Conservation (phyloP, 257 asterid genomes). For the Solanum lignicaule region DNA sequence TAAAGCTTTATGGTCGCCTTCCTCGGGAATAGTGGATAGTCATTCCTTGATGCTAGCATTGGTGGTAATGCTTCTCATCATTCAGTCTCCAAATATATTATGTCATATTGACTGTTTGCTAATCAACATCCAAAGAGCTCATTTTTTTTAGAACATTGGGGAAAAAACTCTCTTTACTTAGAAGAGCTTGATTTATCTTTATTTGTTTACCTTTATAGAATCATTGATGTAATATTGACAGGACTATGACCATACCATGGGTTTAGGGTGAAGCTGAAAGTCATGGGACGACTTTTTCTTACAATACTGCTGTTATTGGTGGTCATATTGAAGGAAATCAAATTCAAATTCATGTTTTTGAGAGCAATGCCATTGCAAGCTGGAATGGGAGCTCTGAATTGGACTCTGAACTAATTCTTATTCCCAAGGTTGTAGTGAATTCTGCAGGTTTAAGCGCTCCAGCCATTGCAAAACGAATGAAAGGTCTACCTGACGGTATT, state of each 20-base stretch:
- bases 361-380: constrained; percentile 33
- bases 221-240: constrained; percentile 34
- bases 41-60: constrained; percentile 71
- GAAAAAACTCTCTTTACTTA: neutral
- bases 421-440: constrained; percentile 62
- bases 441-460: constrained; percentile 76
- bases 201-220: constrained; percentile 19
- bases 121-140: neutral
- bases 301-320: constrained; percentile 56
- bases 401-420: constrained; percentile 53
- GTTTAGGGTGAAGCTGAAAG: constrained; percentile 90
- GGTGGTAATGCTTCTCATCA: constrained; percentile 32
- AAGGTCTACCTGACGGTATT: constrained; percentile 24
- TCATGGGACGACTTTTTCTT: constrained; percentile 50
- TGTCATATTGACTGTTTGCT: neutral
- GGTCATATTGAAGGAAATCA: constrained; percentile 35
- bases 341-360: constrained; percentile 47
- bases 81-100: neutral
- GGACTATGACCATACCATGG: constrained; percentile 28
- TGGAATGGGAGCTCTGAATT: constrained; percentile 26
- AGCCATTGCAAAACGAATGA: constrained; percentile 39
- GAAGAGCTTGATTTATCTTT: neutral
- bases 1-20: constrained; percentile 64
- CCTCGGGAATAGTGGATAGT: constrained; percentile 66
- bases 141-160: neutral